Evolutionary conservation across 805 yeast genomes (phyloP), one percentile per base, ranked within the genome.

Genomic region (Metschnikowia lochheadii): DNA sequence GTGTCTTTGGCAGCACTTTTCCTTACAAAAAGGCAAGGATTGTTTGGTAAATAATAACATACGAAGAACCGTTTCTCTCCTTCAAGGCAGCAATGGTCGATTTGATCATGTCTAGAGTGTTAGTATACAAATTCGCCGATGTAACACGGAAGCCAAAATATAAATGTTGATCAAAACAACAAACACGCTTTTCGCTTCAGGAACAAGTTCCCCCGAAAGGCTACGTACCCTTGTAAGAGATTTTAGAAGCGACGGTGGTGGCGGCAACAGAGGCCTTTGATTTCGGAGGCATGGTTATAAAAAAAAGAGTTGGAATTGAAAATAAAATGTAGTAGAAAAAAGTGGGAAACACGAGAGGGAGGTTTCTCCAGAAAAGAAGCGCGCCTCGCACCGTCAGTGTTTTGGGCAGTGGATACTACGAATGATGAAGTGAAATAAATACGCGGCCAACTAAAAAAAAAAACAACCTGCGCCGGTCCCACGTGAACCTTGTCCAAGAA

Each of bases 51-150:
- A 14, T 8, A 33, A 34, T 51, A 50, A 78, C 83, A 60, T 77
- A 78, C 82, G 81, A 77, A 43, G 89, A 82, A 49, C 96, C 96
- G 54, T 79, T 85, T 72, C 95, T 83, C 64, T 87, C 91, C 62
- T 86, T 85, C 63, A 89, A 78, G 45, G 85, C 75, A 37, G 76
- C 64, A 56, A 89, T 76, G 46, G 92, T 95, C 53, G 85, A 81
- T 63, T 76, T 76, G 66, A 83, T 81, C 81, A 82, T 77, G 53
- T 83, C 87, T 80, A 44, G 37, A 15, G 47, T 26, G 66, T 58
- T 49, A 61, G 63, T 55, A 45, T 23, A 32, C 14, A 7, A 32
- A 15, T 40, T 40, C 21, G 20, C 20, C 10, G 10, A 6, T 23
- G 8, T 20, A 29, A 15, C 44, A 20, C 6, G 6, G 23, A 36